Evolutionary conservation across 202 grass and related monocot species (phyloP), one percentile per base, ranked within the genome.

Genomic region (Panicum hallii): DNA sequence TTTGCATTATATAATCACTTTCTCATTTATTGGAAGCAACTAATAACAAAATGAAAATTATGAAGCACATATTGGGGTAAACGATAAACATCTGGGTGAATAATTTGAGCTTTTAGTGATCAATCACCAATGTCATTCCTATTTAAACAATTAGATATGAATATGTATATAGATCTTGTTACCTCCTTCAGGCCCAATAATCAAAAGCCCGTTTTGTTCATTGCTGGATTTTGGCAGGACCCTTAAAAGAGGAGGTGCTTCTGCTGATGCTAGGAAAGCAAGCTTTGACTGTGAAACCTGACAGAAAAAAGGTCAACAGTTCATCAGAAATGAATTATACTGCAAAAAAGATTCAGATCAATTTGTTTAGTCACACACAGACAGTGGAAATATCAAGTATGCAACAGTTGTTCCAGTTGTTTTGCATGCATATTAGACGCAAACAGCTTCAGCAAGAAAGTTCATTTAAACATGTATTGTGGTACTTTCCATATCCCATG

Each of bases 131-230:
- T 68, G 43, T 48, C 26, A 1, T 30, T 67, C 7, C 42, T 67
- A 5, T 63, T 67, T 12, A 67, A 72, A 88, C 38, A 72, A 52
- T 63, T 45, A 67, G 30, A 82, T 56, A 75, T 70, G 43, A 81
- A 80, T 12, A 5, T 20, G 17, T 28, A 7, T 62, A 7, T 23
- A 46, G 13, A 70, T 40, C 79, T 64, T 5, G 20, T 57, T 80
- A 96, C 96, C 96, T 83, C 96, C 96, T 92, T 99, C 96, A 68
- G 93, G 97, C 46, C 97, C 97, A 88, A 99, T 50, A 89, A 99
- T 88, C 43, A 99, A 78, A 82, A 92, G 11, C 73, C 96, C 93
- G 9, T 40, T 99, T 56, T 94, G 83, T 69, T 95, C 86, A 23
- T 17, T 48, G 16, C 47, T 71, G 22, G 76, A 91, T 26, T 89